A percentile compares a stretch with the other conserved stretches of the same genome.
These are phyloP conservation scores for Ustilago sp. DNA, from an alignment of 1,284 basidiomycete genomes.

Conservation along the genomic window DNA sequence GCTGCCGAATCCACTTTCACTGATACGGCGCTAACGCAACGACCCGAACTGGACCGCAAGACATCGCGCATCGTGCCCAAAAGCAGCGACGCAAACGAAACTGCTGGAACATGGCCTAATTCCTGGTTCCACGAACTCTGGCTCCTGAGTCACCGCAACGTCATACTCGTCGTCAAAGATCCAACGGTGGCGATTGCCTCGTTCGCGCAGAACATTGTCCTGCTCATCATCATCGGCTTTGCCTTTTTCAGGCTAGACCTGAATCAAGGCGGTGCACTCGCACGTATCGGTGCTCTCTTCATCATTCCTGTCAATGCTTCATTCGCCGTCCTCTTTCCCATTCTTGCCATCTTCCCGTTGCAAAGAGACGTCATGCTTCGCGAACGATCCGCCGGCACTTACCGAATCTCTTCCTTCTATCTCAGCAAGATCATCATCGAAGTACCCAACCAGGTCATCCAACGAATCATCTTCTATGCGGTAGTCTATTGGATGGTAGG, in stretches of 20 bases:
- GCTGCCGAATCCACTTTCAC: neutral
- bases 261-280: conserved; percentile 50
- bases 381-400: conserved; percentile 52
- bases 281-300: conserved; percentile 54
- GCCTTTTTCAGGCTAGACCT: conserved; percentile 50
- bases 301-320: conserved; percentile 53
- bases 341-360: conserved; percentile 54
- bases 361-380: conserved; percentile 52
- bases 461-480: conserved; percentile 37
- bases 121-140: conserved; percentile 48
- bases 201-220: conserved; percentile 39
- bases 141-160: conserved; percentile 45
- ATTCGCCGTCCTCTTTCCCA: conserved; percentile 49
- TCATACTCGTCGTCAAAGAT: conserved; percentile 51
- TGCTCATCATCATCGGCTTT: conserved; percentile 55
- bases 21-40: neutral
- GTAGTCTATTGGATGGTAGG: conserved; percentile 57
- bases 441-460: conserved; percentile 49
- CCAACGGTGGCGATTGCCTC: conserved; percentile 45
- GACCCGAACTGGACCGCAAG: conserved; percentile 6
- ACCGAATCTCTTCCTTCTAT: conserved; percentile 53
- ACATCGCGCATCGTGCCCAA: conserved; percentile 30
- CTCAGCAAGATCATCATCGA: conserved; percentile 51
- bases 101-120: conserved; percentile 46
- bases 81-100: conserved; percentile 20